Evolutionary conservation across 768 basidiomycete genomes (phyloP), one percentile per base, ranked within the genome.

Genomic region (Rhodotorula paludigena): DNA sequence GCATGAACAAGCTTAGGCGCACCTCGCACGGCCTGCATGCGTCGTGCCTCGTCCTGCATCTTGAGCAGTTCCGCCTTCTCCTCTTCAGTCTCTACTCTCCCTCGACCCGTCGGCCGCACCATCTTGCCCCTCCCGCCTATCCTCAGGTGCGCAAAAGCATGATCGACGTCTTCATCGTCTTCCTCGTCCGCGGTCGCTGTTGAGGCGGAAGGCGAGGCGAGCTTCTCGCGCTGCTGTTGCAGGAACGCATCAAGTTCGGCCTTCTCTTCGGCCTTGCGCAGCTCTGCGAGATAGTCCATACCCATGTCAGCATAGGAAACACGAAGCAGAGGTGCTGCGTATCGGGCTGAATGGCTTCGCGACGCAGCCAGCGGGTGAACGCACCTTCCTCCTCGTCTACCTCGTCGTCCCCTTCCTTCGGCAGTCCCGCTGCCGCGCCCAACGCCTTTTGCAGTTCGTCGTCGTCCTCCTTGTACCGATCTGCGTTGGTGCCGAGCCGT

Each of bases 101-200:
- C 41, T 23, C 14, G 28, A 2, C 9, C 21, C 21, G 30, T 10
- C 18, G 25, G 20, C 12, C 30, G 33, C 30, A 45, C 30, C 2
- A 23, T 36, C 51, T 54, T 66, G 32, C 61, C 57, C 39, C 44
- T 55, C 0, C 52, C 51, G 16, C 49, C 35, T 41, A 64, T 55
- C 52, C 62, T 57, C 36, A 68, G 38, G 39, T 68, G 67, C n/a
- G 57, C 45, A 53, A 68, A 68, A 52, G 67, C 63, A 41, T 57
- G 36, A 44, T 68, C 67, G 25, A 68, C 47, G 28, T 68, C 62
- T 5, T 45, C 28, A 8, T 58, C 61, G 2, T 53, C 52, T 3
- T 52, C 52, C 5, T n/a, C 32, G 9, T 42, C 39, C 20, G 12
- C 30, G 49, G 1, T n/a, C n/a, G n/a, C 11, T 5, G 11, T 9